Evolutionary conservation across 2,329 filamentous ascomycete genomes (phyloP), one percentile per base, ranked within the genome.

Genomic region (Ophiostoma populinum): DNA sequence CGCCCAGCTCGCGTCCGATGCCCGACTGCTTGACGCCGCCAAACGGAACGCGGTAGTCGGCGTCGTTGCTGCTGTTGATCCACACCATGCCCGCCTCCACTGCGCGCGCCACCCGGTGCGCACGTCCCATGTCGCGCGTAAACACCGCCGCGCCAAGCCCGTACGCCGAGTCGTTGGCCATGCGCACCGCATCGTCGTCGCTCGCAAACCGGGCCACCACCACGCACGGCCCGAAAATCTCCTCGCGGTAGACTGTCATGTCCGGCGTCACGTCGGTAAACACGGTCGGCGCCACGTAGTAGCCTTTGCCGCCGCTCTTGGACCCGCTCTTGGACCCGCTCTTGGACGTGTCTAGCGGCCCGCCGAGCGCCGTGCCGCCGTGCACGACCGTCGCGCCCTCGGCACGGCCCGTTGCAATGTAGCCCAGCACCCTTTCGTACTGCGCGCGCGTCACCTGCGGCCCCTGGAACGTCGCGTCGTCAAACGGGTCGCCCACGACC

Each of bases 401-500:
- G 6, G 63, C 61, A 50, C 74, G 75, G n/a, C 75, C 76, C 21
- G 61, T 48, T 44, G 78, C 62, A 40, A 83, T 72, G 53, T 75
- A 83, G 6, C 62, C 61, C 17, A 81, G 60, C 3, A 83, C 67
- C 10, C 68, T 59, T 37, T 80, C 74, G 48, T 73, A 77, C 50
- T 80, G 76, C 10, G 62, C 54, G 51, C 71, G 74, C 11, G 72
- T 75, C 38, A 79, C 70, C 52, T 79, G 75, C 0, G 76, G 76
- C 1, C 76, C 76, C 51, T 80, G 75, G 59, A 72, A 77, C 1
- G 74, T 79, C 18, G 58, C 57, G 45, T 74, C 63, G n/a, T 62
- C 61, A 50, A 78, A 80, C 0, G 73, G 75, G 47, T 80, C 69
- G 38, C 76, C 76, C 13, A 80, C 60, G 16, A 73, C 63, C 35